phyloP scores from a whole-genome alignment of 345 rosid genomes.

The Populus ilicifolia region DNA sequence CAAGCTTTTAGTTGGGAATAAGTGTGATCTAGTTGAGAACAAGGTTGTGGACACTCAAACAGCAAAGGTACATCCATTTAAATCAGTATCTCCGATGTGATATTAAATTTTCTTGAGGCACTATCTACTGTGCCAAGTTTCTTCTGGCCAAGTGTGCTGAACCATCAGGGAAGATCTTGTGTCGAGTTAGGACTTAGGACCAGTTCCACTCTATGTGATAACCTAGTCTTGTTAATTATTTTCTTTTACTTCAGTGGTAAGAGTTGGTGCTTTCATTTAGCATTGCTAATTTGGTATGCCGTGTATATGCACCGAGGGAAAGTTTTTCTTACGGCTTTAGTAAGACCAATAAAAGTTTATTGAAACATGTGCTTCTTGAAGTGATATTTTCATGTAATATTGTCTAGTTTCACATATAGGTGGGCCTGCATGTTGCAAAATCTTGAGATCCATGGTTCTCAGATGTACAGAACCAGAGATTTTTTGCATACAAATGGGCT shows the following conservation, averaged over 20 bases:
- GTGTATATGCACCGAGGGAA: not conserved
- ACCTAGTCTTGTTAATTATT: not conserved
- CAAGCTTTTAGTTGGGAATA: conserved; percentile 83
- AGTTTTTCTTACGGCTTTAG: not conserved
- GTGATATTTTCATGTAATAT: not conserved
- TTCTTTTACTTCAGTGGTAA: not conserved
- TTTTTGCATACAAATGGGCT: not conserved
- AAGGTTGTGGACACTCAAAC: conserved; percentile 82
- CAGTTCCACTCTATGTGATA: not conserved
- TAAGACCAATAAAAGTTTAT: not conserved
- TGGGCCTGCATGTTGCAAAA: not conserved
- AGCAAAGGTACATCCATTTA: conserved; percentile 50
- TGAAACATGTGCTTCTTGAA: not conserved
- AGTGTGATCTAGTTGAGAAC: conserved; percentile 70
- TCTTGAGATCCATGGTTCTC: not conserved
- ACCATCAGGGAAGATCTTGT: not conserved
- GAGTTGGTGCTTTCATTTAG: too few species aligned
- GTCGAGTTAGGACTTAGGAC: not conserved
- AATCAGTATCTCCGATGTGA: not conserved
- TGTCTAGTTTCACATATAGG: not conserved
- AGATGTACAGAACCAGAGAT: not conserved
- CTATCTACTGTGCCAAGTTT: not conserved
- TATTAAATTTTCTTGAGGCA: not conserved
- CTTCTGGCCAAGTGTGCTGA: not conserved
- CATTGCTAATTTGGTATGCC: not conserved